Evolutionary conservation across 148 eudicot genomes (phyloP), one percentile per base, ranked within the genome.

Genomic region (Vaccinium corymbosum): DNA sequence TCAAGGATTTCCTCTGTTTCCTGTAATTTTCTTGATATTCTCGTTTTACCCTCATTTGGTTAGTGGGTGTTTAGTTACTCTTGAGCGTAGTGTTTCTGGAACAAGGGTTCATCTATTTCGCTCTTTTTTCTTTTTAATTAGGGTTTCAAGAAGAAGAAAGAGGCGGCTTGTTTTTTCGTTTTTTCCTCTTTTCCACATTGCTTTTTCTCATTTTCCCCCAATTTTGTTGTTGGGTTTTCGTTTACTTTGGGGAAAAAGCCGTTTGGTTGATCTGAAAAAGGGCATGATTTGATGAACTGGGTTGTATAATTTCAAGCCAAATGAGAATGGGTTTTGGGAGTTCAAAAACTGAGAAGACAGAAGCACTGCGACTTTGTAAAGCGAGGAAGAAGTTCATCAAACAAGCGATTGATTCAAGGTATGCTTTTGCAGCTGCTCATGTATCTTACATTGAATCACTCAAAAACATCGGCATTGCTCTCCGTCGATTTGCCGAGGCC

Each of bases 401-500:
- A 80, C 89, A 89, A 90, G 94, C 97, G 2, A 90, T 94, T 29
- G 93, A 96, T 83, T 92, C 98, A 56, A 90, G 98, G 87, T 94
- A 88, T 61, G 91, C 88, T 49, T 85, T 93, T 68, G 98, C 98
- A n/a, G 98, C 98, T 27, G 90, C 98, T 4, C 98, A 96, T 82
- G 86, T 96, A 59, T 88, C 98, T 4, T 96, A 96, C 85, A 88
- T 86, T 78, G 89, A 92, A 68, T 93, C 98, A 11, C 90, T 94
- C 2, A 86, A 84, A 35, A 90, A 87, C 89, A 89, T 94, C 15
- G 98, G 98, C 79, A 55, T 90, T 83, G 87, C 97, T n/a, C 91
- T 96, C 38, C 85, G 91, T 38, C 91, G 93, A 42, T 96, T 92
- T 19, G 97, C 98, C 0, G 98, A 93, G 84, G 92, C 95, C 2